Evolutionary conservation across 2,329 filamentous ascomycete genomes (phyloP), one percentile per base, ranked within the genome.

Genomic region (Mariannaea sp.): DNA sequence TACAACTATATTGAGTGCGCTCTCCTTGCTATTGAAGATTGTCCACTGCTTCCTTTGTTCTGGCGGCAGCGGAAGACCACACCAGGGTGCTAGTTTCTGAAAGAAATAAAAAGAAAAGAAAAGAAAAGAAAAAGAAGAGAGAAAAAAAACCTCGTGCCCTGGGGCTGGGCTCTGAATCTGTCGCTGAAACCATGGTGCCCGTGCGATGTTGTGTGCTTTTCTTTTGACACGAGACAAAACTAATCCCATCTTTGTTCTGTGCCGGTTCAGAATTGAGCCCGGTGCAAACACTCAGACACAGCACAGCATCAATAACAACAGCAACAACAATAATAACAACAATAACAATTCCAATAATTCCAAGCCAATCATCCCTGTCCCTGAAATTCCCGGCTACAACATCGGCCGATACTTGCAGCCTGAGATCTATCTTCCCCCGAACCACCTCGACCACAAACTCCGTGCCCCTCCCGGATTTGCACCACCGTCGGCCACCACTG

Each of bases 381-480:
- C 49, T 13, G 39, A 45, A 36, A 52, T 54, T 30, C 40, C 7
- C 14, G 29, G 33, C 20, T 59, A 60, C 22, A 43, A 14, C 16
- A 29, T 60, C 16, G 32, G 27, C 17, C 58, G 58, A 13, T 58
- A 57, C 48, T n/a, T 46, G 3, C 24, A 33, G n/a, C 53, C 22
- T 14, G 10, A 16, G 16, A 36, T 43, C 13, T 17, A 43, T 19
- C 22, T 59, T 5, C 27, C 49, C 13, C 30, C 24, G 17, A 43
- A 32, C 32, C 58, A 60, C 36, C 49, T 43, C 14, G 58, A 60
- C 16, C 51, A 30, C 20, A 22, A 29, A 36, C 56, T 58, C 17
- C 58, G 58, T 40, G 49, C 26, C 14, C 56, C 56, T 9, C 49
- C 53, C 2, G 58, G 46, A 4, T 35, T 53, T 22, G 56, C 39